Base-by-base conservation (phyloP, 2,329 filamentous ascomycete species). In the Coniochaeta prunicola region DNA sequence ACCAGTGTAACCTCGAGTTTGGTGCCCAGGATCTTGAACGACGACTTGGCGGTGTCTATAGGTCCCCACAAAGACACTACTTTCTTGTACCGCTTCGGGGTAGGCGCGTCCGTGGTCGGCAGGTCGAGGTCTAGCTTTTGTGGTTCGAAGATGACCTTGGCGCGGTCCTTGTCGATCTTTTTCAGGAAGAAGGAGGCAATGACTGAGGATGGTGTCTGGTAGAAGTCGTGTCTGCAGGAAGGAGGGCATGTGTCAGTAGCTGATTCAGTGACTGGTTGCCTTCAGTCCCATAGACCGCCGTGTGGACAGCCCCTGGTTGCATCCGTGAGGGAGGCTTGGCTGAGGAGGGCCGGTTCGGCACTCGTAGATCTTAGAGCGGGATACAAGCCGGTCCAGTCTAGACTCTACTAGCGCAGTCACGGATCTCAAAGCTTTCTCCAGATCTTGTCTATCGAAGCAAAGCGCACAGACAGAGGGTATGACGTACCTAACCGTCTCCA, bases 161-260 rank as follows among this genome's bases (percentile, higher is more conserved):
- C 89, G 28, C 77, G 82, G 26, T 87, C 82, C 75, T 93, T 96
- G 76, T 92, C 86, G 67, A 99, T 96, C 78, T 97, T 97, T 80
- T 97, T 99, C 58, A 97, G 81, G 76, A 96, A 99, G 65, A 97
- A 88, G 9, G 90, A 94, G 2, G 90, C 92, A 64, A 96, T 96
- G 59, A 97, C 90, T 15, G 85, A 86, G 13, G 84, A 83, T 2
- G 88, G 79, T 1, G 94, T 97, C 74, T 99, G 94, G 76, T 99
- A 99, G 76, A 93, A 99, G 74, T 99, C 94, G 70, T 89, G 86
- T 61, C 88, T 89, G 67, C 53, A 42, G 60, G 53, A 57, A 28
- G 3, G 36, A 38, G 9, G 36, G 2, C 56, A 59, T 57, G 57
- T 58, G 62, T 56, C n/a, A 57, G 59, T 56, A 57, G 57, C 58